Conservation (phyloP, 805 yeast genomes). For the Starmerella vaccinii region DNA sequence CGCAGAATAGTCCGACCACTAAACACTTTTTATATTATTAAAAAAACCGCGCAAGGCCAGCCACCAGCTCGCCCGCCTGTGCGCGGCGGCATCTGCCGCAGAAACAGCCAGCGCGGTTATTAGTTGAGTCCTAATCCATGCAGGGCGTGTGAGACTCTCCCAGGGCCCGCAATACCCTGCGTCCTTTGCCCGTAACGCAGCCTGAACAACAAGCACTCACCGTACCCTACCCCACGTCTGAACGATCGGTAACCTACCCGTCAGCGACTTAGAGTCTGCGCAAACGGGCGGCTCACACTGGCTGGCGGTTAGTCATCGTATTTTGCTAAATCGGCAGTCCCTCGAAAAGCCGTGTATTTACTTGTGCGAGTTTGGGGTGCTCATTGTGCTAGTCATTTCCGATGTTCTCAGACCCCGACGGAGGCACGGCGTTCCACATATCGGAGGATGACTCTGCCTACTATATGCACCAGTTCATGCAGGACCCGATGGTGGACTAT, state of each 20-base stretch:
- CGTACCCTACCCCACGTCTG: slow-evolving; percentile 1
- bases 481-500: slow-evolving; percentile 16
- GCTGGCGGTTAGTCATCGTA: slow-evolving; percentile 1
- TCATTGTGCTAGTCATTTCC: background rate
- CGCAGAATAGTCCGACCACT: too few relatives aligned
- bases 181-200: slow-evolving; percentile 1
- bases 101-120: background rate
- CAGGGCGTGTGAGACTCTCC: background rate
- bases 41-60: too few relatives aligned
- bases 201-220: background rate
- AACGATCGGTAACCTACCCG: background rate
- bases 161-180: slow-evolving; percentile 2
- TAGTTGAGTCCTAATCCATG: background rate
- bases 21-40: too few relatives aligned
- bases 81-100: too few relatives aligned
- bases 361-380: background rate
- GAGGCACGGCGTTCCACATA: slow-evolving; percentile 6
- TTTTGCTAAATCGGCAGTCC: background rate
- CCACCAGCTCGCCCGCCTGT: too few relatives aligned
- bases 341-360: background rate
- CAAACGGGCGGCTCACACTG: background rate
- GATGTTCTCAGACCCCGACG: slow-evolving; percentile 9
- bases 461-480: slow-evolving; percentile 17
- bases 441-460: slow-evolving; percentile 12
- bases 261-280: slow-evolving; percentile 6